Conservation (phyloP, 164 flowering plant genomes). For the Macadamia tetraphylla region DNA sequence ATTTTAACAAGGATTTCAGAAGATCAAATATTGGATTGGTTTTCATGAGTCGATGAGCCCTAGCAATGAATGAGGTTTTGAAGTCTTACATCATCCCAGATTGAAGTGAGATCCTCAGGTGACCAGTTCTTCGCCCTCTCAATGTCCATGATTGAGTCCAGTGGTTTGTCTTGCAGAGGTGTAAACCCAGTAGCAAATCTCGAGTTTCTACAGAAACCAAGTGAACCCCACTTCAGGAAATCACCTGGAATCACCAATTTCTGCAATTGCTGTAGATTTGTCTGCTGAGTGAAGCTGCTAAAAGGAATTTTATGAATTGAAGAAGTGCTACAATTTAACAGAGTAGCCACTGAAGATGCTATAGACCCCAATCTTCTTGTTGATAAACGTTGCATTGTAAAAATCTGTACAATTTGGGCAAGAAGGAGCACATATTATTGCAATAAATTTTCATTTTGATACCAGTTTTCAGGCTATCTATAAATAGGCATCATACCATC, state of each 20-base stretch:
- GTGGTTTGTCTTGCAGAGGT: constrained; percentile 67
- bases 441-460: no score
- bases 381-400: constrained; percentile 21
- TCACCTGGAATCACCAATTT: constrained; percentile 34
- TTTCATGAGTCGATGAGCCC: background rate
- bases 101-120: constrained; percentile 55
- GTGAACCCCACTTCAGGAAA: constrained; percentile 55
- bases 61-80: background rate
- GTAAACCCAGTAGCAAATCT: constrained; percentile 74
- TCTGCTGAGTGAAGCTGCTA: constrained; percentile 17
- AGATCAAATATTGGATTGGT: background rate
- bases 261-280: constrained; percentile 8
- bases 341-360: constrained; percentile 8
- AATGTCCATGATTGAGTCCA: constrained; percentile 76
- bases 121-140: constrained; percentile 57
- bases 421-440: no score
- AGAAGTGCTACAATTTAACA: constrained; percentile 12
- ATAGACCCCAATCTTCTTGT: constrained; percentile 18
- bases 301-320: constrained; percentile 10
- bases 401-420: no score
- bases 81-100: constrained; percentile 80
- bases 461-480: no score
- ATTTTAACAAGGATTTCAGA: background rate
- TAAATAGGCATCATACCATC: no score
- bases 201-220: constrained; percentile 49